phyloP scores from a whole-genome alignment of 768 basidiomycete species.

The Amanita fuliginea region DNA sequence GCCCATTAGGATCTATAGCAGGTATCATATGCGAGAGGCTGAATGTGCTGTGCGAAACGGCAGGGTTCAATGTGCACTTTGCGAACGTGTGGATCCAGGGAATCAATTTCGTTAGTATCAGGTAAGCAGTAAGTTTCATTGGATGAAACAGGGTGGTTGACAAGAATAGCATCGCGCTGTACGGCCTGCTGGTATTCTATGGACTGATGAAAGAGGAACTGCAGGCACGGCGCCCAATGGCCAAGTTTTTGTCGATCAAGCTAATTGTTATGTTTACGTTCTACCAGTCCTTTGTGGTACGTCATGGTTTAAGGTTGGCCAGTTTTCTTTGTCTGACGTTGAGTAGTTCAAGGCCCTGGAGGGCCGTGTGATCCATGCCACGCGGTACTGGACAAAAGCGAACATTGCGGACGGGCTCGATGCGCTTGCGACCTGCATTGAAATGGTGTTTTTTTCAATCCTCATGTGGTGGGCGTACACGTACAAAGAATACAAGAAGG shows the following conservation, averaged over 20 bases:
- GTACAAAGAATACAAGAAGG: slow-evolving; percentile 48
- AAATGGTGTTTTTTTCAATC: slow-evolving; percentile 79
- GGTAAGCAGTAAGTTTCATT: slow-evolving; percentile 27
- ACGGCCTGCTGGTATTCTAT: slow-evolving; percentile 80
- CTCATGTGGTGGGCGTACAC: slow-evolving; percentile 84
- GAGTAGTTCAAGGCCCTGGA: slow-evolving; percentile 54
- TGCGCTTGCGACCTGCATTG: slow-evolving; percentile 74
- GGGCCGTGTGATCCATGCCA: slow-evolving; percentile 60
- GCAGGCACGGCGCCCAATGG: slow-evolving; percentile 60
- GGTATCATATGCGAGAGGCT: slow-evolving; percentile 70
- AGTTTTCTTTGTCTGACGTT: neutral
- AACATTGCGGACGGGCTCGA: slow-evolving; percentile 81
- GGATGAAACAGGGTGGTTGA: neutral
- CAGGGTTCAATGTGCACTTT: slow-evolving; percentile 44
- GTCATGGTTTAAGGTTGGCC: slow-evolving; percentile 13
- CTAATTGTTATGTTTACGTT: slow-evolving; percentile 82
- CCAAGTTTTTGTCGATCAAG: slow-evolving; percentile 84
- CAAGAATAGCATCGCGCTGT: slow-evolving; percentile 60
- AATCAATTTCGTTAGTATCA: slow-evolving; percentile 76
- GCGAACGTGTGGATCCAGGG: slow-evolving; percentile 63
- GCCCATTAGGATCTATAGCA: slow-evolving; percentile 53
- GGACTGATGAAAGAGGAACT: slow-evolving; percentile 73
- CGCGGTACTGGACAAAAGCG: slow-evolving; percentile 70
- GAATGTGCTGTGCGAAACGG: slow-evolving; percentile 58
- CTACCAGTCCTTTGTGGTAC: slow-evolving; percentile 71